phyloP scores from a whole-genome alignment of 768 basidiomycete genomes.

The Mrakia hoshinonis region DNA sequence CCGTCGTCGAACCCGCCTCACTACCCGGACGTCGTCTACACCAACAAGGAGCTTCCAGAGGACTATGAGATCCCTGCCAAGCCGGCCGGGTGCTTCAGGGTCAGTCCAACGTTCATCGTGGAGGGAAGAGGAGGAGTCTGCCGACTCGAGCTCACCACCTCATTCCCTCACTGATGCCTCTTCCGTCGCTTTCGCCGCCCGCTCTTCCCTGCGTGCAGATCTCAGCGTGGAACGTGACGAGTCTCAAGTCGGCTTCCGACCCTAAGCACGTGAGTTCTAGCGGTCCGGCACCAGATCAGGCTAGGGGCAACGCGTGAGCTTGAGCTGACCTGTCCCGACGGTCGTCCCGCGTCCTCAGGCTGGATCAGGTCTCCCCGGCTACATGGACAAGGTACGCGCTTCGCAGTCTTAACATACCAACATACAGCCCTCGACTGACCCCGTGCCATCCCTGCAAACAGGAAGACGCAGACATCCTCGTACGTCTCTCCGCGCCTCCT shows the following conservation, averaged over 20 bases:
- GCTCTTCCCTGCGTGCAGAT: not conserved
- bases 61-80: slow-evolving; percentile 8
- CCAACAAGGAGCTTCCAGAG: slow-evolving; percentile 25
- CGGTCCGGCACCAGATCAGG: not conserved
- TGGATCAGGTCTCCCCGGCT: slow-evolving; percentile 27
- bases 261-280: slow-evolving; percentile 11
- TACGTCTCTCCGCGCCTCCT: not conserved
- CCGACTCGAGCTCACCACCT: not conserved
- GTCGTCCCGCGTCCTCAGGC: not conserved
- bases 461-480: slow-evolving; percentile 28
- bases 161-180: not conserved
- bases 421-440: too few relatives aligned
- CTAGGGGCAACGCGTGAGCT: not conserved
- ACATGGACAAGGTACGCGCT: slow-evolving; percentile 27
- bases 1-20: slow-evolving; percentile 2
- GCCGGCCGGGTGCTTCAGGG: slow-evolving; percentile 5
- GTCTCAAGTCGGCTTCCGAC: slow-evolving; percentile 24
- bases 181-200: too few relatives aligned
- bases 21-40: slow-evolving; percentile 8
- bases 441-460: not conserved
- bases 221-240: slow-evolving; percentile 24
- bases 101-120: too few relatives aligned
- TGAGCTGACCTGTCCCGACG: not conserved
- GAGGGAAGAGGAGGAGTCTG: not conserved
- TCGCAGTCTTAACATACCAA: too few relatives aligned